Evolutionary conservation across 2,329 filamentous ascomycete genomes (phyloP), one percentile per base, ranked within the genome.

Genomic region (Cladobotryum mycophilum): DNA sequence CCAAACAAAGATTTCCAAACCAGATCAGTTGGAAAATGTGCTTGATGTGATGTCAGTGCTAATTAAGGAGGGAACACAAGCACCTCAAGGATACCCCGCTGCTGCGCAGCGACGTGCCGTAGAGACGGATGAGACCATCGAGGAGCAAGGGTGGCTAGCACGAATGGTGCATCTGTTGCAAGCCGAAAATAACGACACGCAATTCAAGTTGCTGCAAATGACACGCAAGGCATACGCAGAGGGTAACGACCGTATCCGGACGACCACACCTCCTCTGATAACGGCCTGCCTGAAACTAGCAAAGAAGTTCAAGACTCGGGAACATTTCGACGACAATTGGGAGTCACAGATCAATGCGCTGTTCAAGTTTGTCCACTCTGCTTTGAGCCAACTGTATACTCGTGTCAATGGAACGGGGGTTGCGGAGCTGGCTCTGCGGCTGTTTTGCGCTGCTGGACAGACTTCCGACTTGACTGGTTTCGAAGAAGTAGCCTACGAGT

Each of bases 61-160:
- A 35, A 93, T 99, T 66, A 93, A 90, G 60, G 93, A 99, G 70
- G 91, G 92, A 12, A 85, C 88, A 13, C 91, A 95, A 61, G 76
- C 85, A 48, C 83, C 88, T n/a, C 80, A 83, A 43, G 89, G 89
- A 30, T 96, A 96, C 61, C 85, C 91, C 1, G 88, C 89, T 3
- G 82, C 86, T 37, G 82, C 86, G 5, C 88, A 92, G 63, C 79
- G 89, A 56, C 84, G 89, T 55, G 81, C 74, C 0, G 67, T 79
- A 43, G 95, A 99, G 73, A 97, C 93, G 1, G 93, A 99, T 55
- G 95, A 99, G 72, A 97, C 92, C 0, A 84, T 97, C 62, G 92
- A 99, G 69, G 93, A 99, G 71, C 93, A 99, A 74, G 93, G 93
- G 47, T 96, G 90, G 90, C 77, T 99, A 48, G 93, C 93, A 35